Conservation (phyloP, 108 stramenopile genomes). For the Bacterosira constricta region DNA sequence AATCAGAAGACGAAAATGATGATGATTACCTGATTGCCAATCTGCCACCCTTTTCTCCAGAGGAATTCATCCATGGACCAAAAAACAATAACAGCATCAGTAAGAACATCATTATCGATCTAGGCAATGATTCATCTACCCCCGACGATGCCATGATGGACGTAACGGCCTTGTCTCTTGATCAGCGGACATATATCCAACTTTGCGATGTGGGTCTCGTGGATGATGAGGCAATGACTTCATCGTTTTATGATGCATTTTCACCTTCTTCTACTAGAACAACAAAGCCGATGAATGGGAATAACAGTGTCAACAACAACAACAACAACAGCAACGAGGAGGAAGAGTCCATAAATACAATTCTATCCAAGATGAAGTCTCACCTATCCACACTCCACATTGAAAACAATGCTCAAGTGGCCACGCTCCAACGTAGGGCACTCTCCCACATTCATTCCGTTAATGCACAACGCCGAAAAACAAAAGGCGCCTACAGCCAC, state of each 20-base stretch:
- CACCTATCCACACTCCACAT: constrained; percentile 6
- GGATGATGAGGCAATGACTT: constrained; percentile 8
- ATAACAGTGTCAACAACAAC: no score
- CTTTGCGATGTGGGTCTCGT: constrained; percentile 42
- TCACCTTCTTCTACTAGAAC: not conserved
- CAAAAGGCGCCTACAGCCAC: not conserved
- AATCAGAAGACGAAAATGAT: not conserved
- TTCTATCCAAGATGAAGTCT: constrained; percentile 20
- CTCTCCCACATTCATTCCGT: not conserved
- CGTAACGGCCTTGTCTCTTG: constrained; percentile 39
- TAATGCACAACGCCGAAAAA: no score
- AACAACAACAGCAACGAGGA: constrained; percentile 37
- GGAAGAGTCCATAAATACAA: constrained; percentile 22
- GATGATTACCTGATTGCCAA: constrained; percentile 16
- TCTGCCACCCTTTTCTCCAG: constrained; percentile 23
- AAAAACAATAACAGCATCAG: not conserved
- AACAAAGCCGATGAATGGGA: no score
- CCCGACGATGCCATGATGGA: constrained; percentile 15
- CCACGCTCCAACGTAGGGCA: constrained; percentile 11
- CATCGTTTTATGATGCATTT: constrained; percentile 7
- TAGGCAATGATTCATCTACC: not conserved
- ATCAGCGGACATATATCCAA: constrained; percentile 48
- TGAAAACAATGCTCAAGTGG: constrained; percentile 4
- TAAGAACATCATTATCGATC: not conserved
- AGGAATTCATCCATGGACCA: constrained; percentile 30